Base-by-base conservation (phyloP, 805 yeast genomes). In the Pichia exigua region DNA sequence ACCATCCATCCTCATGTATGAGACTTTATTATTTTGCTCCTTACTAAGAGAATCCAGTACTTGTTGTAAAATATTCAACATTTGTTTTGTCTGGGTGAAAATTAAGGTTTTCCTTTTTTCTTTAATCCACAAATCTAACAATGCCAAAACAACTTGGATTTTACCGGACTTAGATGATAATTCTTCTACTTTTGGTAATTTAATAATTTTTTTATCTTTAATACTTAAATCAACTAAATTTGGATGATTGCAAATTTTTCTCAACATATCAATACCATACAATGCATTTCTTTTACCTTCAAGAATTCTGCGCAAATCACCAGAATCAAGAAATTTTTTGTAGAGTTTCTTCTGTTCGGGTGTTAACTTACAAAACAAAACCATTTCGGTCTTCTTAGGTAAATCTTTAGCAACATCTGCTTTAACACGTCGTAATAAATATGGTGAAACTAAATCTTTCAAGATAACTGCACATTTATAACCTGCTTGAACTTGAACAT, bases 231-330 rank as follows among this genome's bases (percentile, higher is more conserved):
- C 73, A 3, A 83, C 81, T 51, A 94, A 70, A 65, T 94, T 97
- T 0, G 99, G 99, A 72, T 94, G 98, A 65, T 94, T 94, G 66
- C 99, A 94, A 2, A 94, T 88, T 64, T 94, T 94, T 53, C 98
- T 75, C 50, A 94, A 65, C 24, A 88, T 78, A 66, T 92, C 97
- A 38, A 94, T 92, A 0, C 98, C 98, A 74, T 76, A 87, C 42
- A 94, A 71, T 4, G 90, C 88, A 60, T 90, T 88, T 49, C 95
- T 69, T 59, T 78, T 83, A 1, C 97, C 96, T 21, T 77, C 76
- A 47, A 83, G 68, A 35, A 89, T 87, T 40, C 88, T 81, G 21
- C 71, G 70, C 59, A 90, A 66, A 54, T 92, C 98, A 41, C 81
- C 85, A 13, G 95, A 84, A 27, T 79, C 79, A 47, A 94, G 66